Base-by-base conservation (phyloP, 78 protist species). In the Anaeramoeba ignava region DNA sequence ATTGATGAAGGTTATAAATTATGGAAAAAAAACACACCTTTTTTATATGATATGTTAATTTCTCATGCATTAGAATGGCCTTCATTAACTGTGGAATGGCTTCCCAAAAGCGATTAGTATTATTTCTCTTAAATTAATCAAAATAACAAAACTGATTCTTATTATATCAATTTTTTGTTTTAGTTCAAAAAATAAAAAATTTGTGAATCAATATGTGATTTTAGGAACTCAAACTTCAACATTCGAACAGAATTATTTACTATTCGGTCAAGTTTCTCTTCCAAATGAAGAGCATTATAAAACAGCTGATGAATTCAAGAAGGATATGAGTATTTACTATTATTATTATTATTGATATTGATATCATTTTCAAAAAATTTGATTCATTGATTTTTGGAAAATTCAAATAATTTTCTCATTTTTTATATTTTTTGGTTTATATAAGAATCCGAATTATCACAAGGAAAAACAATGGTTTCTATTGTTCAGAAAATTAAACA, bases 11-110 rank as follows among this genome's bases (percentile, higher is more conserved):
- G n/a, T n/a, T n/a, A n/a, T n/a, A 54, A 54, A 54, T 27, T 93
- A 42, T 96, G 98, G 98, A 95, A 95, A 88, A 94, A 93, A 92
- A 95, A 95, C 87, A 86, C 96, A 31, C 95, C 96, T 31, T 96
- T 89, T 86, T 91, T 96, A 40, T 96, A 96, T 91, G 98, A 95
- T 83, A 73, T 94, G 78, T 83, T 92, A 3, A 68, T 96, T 42
- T 87, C 94, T 27, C 93, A 92, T 81, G 96, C 98, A 2, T 87
- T 95, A 0, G 96, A 93, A 42, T 96, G 98, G 98, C 98, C 98
- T 3, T 80, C 90, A 0, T 87, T 94, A 38, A 93, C 98, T 1
- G 94, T 91, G 0, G 88, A 91, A 82, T 93, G 95, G 97, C 87
- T 94, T 1, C 98, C 92, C 82, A 91, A 82, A 33, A 81, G 38